Evolutionary conservation across 139 green algal species (phyloP).

Genomic region (Chlamydomonas asymmetrica): DNA sequence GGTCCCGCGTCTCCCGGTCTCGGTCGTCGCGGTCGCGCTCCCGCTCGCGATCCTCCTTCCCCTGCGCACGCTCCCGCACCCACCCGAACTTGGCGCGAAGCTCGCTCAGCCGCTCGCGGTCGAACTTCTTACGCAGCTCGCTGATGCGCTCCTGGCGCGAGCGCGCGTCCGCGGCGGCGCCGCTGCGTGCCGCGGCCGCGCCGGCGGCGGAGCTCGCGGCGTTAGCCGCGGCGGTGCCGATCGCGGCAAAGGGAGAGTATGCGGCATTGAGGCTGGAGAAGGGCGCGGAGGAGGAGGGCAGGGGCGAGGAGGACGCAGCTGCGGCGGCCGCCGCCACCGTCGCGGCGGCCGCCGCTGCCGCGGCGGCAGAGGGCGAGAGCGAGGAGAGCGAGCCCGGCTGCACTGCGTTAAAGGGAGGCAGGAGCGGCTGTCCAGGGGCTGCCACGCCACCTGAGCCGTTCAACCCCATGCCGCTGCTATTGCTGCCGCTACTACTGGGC

Average conservation of each 20-base stretch:
- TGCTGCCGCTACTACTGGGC: too few species aligned
- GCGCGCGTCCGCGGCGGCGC: neutral
- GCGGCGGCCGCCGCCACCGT: too few species aligned
- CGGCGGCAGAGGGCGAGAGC: too few species aligned
- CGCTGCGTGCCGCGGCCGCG: neutral
- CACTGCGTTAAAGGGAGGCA: too few species aligned
- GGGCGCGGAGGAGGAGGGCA: too few species aligned
- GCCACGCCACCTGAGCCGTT: too few species aligned
- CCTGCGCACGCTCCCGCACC: constrained; percentile 6
- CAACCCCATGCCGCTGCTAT: too few species aligned
- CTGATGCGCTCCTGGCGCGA: constrained; percentile 11
- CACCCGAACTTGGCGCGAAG: constrained; percentile 41
- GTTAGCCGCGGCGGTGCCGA: neutral
- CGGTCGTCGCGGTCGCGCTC: neutral
- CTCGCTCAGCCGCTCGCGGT: constrained; percentile 31
- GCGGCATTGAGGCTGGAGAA: too few species aligned
- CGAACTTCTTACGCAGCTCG: constrained; percentile 46
- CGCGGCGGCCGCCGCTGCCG: too few species aligned
- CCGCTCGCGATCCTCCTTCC: neutral
- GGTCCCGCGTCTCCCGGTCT: neutral
- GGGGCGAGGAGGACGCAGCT: too few species aligned
- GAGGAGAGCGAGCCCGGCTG: too few species aligned
- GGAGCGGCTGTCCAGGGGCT: too few species aligned
- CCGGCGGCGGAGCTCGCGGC: neutral
- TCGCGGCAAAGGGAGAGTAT: constrained; percentile 2